Base-by-base conservation (phyloP, 2,329 filamentous ascomycete species). In the Stagonosporopsis cucurbitacearum region DNA sequence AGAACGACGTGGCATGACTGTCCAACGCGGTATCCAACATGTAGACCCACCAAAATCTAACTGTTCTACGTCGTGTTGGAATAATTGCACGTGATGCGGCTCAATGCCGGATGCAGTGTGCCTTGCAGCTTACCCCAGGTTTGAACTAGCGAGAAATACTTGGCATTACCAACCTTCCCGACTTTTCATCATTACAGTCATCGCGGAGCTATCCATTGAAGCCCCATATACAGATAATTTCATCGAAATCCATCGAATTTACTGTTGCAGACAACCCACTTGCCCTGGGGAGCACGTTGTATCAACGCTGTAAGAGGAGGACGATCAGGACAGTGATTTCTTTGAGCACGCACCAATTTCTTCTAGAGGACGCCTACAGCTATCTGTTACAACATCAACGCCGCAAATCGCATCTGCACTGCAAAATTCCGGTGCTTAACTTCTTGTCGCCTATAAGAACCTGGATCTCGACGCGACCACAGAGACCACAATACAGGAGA, bases 101-200 rank as follows among this genome's bases (percentile, higher is more conserved):
- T 62, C 43, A 64, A 54, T 22, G 23, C 26, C 41, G 52, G 45
- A 25, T 42, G 49, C 30, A 37, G 41, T 43, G 63, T 62, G 56
- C 61, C 61, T 65, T 57, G 45, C 57, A 56, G 45, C 54, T 54
- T 55, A 62, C 60, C 64, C 62, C 60, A 30, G 60, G 51, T 62
- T 58, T 54, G 30, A 44, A 12, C 22, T 28, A 19, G 42, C 12
- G 39, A 15, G 7, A n/a, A 25, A 37, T 4, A 28, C 59, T 64
- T 50, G 61, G 61, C 61, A 60, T 66, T 60, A 63, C 55, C 53
- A 62, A 62, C 49, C 20, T 26, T 40, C 45, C 32, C 39, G 40
- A 60, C 62, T 66, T 64, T 66, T 59, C 60, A 55, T 54, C 46
- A 22, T 46, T 46, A 39, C 62, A 60, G 58, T 66, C 62, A 60